Percentiles rank a stretch among this genome's conserved stretches.
Evolutionary conservation across 2,329 filamentous ascomycete genomes (phyloP).

Genomic region (Penicillium aurantiogriseum): DNA sequence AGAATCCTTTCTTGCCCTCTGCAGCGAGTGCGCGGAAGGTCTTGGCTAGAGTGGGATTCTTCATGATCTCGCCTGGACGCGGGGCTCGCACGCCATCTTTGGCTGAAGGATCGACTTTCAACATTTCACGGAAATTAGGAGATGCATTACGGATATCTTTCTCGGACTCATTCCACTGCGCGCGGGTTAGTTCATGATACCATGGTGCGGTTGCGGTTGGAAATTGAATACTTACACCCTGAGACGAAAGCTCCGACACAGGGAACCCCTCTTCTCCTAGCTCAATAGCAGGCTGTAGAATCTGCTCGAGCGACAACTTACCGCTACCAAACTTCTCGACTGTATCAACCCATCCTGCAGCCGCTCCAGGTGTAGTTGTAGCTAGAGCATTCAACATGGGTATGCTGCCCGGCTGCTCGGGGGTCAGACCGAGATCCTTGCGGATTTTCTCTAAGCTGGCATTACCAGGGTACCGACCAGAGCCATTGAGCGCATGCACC

Average conservation of each 20-base stretch:
- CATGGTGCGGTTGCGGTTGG: neutral
- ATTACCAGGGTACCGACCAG: constrained; percentile 73
- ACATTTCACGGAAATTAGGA: constrained; percentile 81
- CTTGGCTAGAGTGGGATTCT: constrained; percentile 73
- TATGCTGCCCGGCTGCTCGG: constrained; percentile 59
- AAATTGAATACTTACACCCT: constrained; percentile 56
- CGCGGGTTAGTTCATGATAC: constrained; percentile 4
- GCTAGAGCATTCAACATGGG: constrained; percentile 75
- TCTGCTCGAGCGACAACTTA: constrained; percentile 71
- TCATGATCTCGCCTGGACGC: constrained; percentile 79
- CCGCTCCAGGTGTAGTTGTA: constrained; percentile 83
- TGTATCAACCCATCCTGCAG: constrained; percentile 90
- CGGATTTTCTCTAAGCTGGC: constrained; percentile 69
- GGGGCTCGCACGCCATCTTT: constrained; percentile 72
- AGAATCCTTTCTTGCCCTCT: constrained; percentile 88
- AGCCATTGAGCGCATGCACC: constrained; percentile 86
- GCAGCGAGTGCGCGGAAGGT: constrained; percentile 78
- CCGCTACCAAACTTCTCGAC: constrained; percentile 87
- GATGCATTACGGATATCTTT: constrained; percentile 66
- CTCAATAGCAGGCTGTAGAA: constrained; percentile 78
- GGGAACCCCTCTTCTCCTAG: constrained; percentile 87
- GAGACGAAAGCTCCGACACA: constrained; percentile 74
- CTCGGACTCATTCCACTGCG: constrained; percentile 71
- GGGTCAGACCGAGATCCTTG: constrained; percentile 64
- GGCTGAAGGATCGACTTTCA: constrained; percentile 71